Evolutionary conservation across 331 rosid genomes (phyloP), one percentile per base, ranked within the genome.

Genomic region (Stylosanthes scabra): DNA sequence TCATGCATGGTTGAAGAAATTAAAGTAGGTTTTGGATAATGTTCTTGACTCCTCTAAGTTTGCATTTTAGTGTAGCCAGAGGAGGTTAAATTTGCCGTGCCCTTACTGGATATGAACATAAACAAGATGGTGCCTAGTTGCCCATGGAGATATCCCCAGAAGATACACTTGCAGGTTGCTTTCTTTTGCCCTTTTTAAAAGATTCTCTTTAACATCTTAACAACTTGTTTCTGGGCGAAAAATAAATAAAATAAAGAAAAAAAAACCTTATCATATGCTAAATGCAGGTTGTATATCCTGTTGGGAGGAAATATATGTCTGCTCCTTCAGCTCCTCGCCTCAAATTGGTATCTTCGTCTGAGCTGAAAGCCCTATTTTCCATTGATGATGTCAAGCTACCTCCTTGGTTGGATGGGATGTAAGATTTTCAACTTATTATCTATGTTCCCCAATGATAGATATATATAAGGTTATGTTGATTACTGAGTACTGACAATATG

Each of bases 1-100:
- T 66, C 71, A 57, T 68, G 58, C 40, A 58, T 58, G 47, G 46
- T 13, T 49, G 44, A 63, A 51, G 68, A 73, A 76, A 68, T 67
- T 66, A 42, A 44, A 77, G 63, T 83, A 75, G 72, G 83, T 82
- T 85, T 83, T 71, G 86, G 67, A 81, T 71, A 71, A 75, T 80
- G 77, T 74, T 58, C 80, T 72, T 83, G 89, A 86, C 86, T 76
- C 57, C 59, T 79, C 54, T 86, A 85, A 89, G 83, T 55, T 80
- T 87, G 87, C 89, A 77, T 82, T 87, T 83, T 92, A 90, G 96
- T 81, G 86, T 88, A 95, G 99, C 78, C 83, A 72, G 96, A 83
- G 84, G 99, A 95, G 84, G 98, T 92, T 71, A 95, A 87, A 80
- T 92, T 95, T 86, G 88, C 98, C 54, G 97, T 95, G 72, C 99